Base-by-base conservation (phyloP, 1,284 basidiomycete species). In the Cryptococcus sp. region DNA sequence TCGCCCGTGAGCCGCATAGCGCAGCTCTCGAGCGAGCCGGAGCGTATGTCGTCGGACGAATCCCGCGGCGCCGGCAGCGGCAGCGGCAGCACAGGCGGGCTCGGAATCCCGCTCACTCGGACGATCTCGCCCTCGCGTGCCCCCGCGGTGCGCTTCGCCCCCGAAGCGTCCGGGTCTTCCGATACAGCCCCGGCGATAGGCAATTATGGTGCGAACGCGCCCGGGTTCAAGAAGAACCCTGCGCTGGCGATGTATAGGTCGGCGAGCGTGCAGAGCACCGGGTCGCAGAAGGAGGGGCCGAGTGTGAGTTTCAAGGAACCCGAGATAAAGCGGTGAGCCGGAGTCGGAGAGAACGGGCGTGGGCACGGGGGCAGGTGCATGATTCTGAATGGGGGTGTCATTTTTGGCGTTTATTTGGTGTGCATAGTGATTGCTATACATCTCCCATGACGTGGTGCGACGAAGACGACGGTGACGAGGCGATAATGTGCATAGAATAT, bases 131-230 rank as follows among this genome's bases (percentile, higher is more conserved):
- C 52, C 3, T 40, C 44, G 24, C 36, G 56, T 44, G 57, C 44
- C 49, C 60, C 67, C 9, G 62, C 72, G 9, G 66, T 75, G 39
- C 60, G 75, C 23, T 78, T 78, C 48, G 74, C 74, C 9, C 62
- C 63, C 6, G 68, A 73, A 38, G 60, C 59, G 1, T 61, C 66
- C 4, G 46, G 55, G 36, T 67, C 65, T 3, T 67, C 64, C 3
- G 72, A 76, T 16, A 73, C 73, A 4, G 74, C 73, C 0, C 75
- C 75, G 0, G 61, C 63, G 2, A 46, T 61, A 5, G 51, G 48
- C 18, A 73, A 73, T 55, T 75, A 74, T 45, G 75, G 75, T 20
- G 63, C 55, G 18, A 59, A 52, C 8, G 57, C 60, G 8, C 72
- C 76, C 7, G 66, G 66, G 7, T 76, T 76, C 61, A 73, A 65